Evolutionary conservation across 768 basidiomycete species (phyloP), one percentile per base, ranked within the genome.

Genomic region (Lactarius tabidus): DNA sequence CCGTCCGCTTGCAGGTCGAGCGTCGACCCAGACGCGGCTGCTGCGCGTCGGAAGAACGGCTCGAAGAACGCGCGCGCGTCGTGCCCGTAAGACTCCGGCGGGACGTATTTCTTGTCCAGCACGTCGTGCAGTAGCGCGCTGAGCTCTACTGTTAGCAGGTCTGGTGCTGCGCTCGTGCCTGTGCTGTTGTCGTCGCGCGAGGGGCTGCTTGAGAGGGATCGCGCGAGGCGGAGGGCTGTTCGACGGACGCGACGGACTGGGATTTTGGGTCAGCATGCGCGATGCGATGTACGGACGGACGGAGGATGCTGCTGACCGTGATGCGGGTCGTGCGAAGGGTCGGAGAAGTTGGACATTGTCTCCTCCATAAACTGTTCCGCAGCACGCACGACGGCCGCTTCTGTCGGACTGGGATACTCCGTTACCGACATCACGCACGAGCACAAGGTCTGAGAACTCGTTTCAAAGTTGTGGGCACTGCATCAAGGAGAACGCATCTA

Each of bases 41-140:
- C 43, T 20, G 71, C 82, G 75, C 5, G 74, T 60, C 78, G 67
- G 72, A 90, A 90, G 74, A 85, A 85, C 26, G 90, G 86, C 28
- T 84, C 76, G 73, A 91, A 88, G 72, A 83, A 90, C 62, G 77
- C 75, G 74, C 84, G 85, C 7, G 88, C 84, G 72, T 90, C 84
- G 20, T 82, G 78, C 15, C 84, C 82, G 70, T 71, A 67, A 12
- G 83, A 75, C 61, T 79, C 79, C 15, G 79, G 74, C 2, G 85
- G 77, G 20, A 87, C 86, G 71, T 93, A 92, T 79, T 93, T 93
- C 77, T 89, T 91, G 81, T 93, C 91, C 38, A 91, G 78, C 48
- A 94, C 81, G 74, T 96, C 93, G 71, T 95, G 94, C 53, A 95
- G 83, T 43, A 96, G 82, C n/a, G 94, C 89, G 35, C 90, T 88